phyloP scores from a whole-genome alignment of 108 stramenopile genomes.

The Pseudonitzschia multiseries region DNA sequence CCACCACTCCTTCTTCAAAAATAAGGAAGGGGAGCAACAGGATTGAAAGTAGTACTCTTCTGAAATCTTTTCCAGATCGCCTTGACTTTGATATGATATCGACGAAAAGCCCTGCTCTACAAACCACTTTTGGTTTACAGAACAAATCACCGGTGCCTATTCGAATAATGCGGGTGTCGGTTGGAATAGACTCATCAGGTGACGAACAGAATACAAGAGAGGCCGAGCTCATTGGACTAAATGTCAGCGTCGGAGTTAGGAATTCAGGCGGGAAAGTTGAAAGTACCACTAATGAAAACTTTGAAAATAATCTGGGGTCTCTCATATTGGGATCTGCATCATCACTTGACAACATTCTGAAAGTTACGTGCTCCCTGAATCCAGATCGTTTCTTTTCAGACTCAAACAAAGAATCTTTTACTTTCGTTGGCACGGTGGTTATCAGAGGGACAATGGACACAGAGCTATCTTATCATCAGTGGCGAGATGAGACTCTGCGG shows the following conservation, averaged over 20 bases:
- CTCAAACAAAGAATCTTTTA: constrained; percentile 17
- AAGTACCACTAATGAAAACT: not conserved
- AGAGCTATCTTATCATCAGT: constrained; percentile 23
- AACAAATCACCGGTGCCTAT: constrained; percentile 39
- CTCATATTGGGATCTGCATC: constrained; percentile 15
- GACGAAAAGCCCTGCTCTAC: constrained; percentile 24
- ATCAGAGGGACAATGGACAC: constrained; percentile 36
- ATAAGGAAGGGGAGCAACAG: not conserved
- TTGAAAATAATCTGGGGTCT: not conserved
- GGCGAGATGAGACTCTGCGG: constrained; percentile 21
- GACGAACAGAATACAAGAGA: constrained; percentile 8
- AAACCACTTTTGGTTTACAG: constrained; percentile 32
- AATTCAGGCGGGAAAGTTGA: not conserved
- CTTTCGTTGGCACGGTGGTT: constrained; percentile 23
- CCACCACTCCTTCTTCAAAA: not conserved
- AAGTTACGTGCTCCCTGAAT: constrained; percentile 15
- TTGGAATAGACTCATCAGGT: constrained; percentile 11
- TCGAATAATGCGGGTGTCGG: constrained; percentile 42
- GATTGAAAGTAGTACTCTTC: constrained; percentile 20
- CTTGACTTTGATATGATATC: constrained; percentile 54
- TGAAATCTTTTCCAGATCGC: constrained; percentile 32
- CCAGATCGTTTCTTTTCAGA: constrained; percentile 40
- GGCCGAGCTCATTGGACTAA: constrained; percentile 7
- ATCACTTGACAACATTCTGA: constrained; percentile 23
- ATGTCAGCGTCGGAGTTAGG: not conserved